phyloP scores from a whole-genome alignment of 2,329 filamentous ascomycete species.

The Aspergillus texensis region DNA sequence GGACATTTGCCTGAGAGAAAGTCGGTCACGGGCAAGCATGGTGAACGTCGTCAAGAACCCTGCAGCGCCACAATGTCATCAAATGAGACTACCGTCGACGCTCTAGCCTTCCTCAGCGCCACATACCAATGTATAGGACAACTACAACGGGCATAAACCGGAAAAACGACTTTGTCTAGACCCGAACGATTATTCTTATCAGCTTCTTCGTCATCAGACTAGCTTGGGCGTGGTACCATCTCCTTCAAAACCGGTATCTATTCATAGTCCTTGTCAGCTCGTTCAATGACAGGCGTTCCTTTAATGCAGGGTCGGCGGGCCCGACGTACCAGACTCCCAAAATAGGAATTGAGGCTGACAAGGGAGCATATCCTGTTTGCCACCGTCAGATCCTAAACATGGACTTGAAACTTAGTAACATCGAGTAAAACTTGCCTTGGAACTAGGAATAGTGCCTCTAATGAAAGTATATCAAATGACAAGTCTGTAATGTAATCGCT shows the following conservation, averaged over 20 bases:
- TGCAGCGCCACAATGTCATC: slow-evolving; percentile 26
- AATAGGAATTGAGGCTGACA: slow-evolving; percentile 84
- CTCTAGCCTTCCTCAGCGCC: not conserved
- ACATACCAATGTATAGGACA: slow-evolving; percentile 73
- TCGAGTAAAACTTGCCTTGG: slow-evolving; percentile 55
- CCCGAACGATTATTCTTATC: slow-evolving; percentile 30
- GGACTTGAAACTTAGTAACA: slow-evolving; percentile 6
- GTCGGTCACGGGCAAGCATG: slow-evolving; percentile 60
- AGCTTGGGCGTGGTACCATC: slow-evolving; percentile 61
- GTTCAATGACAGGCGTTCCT: slow-evolving; percentile 10
- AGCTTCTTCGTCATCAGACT: not conserved
- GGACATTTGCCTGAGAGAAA: slow-evolving; percentile 59
- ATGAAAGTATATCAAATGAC: slow-evolving; percentile 84
- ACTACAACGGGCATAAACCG: slow-evolving; percentile 79
- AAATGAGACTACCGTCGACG: slow-evolving; percentile 11
- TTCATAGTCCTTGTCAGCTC: slow-evolving; percentile 23
- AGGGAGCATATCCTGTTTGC: slow-evolving; percentile 74
- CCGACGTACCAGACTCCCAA: slow-evolving; percentile 55
- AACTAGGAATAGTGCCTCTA: slow-evolving; percentile 88
- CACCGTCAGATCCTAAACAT: slow-evolving; percentile 23
- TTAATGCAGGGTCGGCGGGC: slow-evolving; percentile 19
- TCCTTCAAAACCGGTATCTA: slow-evolving; percentile 86
- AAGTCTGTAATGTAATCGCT: slow-evolving; percentile 69
- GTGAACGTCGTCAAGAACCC: slow-evolving; percentile 82
- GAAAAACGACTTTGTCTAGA: slow-evolving; percentile 77